A percentile compares a stretch with the other conserved stretches of the same genome.
These are phyloP conservation scores for Fusarium domesticum DNA, from an alignment of 2,329 filamentous ascomycete genomes.

Conservation along the genomic window DNA sequence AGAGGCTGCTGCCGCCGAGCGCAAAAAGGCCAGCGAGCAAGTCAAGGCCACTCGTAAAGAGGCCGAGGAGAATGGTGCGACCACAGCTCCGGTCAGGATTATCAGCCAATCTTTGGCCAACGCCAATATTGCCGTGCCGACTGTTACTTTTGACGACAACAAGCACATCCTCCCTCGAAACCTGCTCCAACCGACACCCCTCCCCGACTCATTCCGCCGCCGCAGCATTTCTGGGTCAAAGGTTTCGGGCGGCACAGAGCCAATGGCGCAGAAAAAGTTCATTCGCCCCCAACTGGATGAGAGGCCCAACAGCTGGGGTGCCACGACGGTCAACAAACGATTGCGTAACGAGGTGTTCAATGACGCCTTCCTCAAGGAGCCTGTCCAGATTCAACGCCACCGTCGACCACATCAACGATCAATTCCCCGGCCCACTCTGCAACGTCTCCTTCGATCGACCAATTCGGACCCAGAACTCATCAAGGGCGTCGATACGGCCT, in stretches of 20 bases:
- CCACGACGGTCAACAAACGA: slow-evolving; percentile 84
- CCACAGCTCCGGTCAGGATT: slow-evolving; percentile 38
- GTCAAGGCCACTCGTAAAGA: slow-evolving; percentile 19
- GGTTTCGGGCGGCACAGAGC: slow-evolving; percentile 8
- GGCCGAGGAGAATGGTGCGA: slow-evolving; percentile 9
- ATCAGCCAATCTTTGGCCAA: slow-evolving; percentile 75
- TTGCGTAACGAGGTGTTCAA: slow-evolving; percentile 88
- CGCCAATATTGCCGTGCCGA: slow-evolving; percentile 65
- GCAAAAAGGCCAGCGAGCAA: slow-evolving; percentile 36
- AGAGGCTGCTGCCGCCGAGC: slow-evolving; percentile 37
- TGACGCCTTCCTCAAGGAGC: slow-evolving; percentile 83
- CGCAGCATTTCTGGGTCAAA: slow-evolving; percentile 34
- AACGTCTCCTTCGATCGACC: slow-evolving; percentile 43
- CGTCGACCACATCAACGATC: slow-evolving; percentile 67
- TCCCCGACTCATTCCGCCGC: slow-evolving; percentile 33
- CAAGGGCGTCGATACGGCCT: slow-evolving; percentile 13
- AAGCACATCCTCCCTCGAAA: slow-evolving; percentile 87
- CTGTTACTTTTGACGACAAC: slow-evolving; percentile 92
- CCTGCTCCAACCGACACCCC: slow-evolving; percentile 63
- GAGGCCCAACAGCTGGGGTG: slow-evolving; percentile 73
- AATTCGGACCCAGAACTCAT: slow-evolving; percentile 45
- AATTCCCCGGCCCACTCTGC: slow-evolving; percentile 53
- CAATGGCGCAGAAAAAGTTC: slow-evolving; percentile 7
- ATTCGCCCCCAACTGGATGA: slow-evolving; percentile 47
- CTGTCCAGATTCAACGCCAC: slow-evolving; percentile 76